A percentile compares a stretch with the other conserved stretches of the same genome.
phyloP scores from a whole-genome alignment of 345 rosid genomes.

The Rubroshorea leprosula region DNA sequence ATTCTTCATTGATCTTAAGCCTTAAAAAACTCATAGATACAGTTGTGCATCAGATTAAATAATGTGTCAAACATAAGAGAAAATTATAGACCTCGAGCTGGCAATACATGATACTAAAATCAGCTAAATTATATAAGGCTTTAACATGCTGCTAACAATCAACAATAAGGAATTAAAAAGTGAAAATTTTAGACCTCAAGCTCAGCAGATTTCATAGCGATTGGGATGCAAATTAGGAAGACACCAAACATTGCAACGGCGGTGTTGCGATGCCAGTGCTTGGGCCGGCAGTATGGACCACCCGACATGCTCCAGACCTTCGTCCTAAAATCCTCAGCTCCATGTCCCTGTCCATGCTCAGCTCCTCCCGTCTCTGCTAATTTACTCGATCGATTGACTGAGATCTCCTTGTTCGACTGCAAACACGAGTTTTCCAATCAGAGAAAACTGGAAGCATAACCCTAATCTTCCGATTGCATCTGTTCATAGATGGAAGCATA shows the following conservation, averaged over 20 bases:
- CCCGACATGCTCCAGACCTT: slow-evolving; percentile 97
- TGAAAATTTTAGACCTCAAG: too few species aligned
- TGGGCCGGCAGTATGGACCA: slow-evolving; percentile 93
- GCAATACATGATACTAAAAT: too few species aligned
- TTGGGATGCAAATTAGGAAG: slow-evolving; percentile 81
- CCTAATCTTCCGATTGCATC: background rate
- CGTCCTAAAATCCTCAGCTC: slow-evolving; percentile 66
- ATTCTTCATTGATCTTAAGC: too few species aligned
- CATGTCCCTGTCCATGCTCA: slow-evolving; percentile 81
- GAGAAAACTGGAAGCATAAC: background rate
- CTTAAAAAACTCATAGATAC: too few species aligned
- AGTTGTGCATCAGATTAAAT: too few species aligned
- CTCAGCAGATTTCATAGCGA: too few species aligned
- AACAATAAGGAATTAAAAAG: too few species aligned
- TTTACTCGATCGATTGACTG: background rate
- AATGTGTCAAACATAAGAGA: too few species aligned
- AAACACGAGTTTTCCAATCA: background rate
- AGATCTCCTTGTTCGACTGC: background rate
- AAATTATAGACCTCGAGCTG: too few species aligned
- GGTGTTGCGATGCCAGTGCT: slow-evolving; percentile 93
- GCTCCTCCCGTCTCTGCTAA: slow-evolving; percentile 44
- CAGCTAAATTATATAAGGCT: too few species aligned
- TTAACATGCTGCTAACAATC: too few species aligned
- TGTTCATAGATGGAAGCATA: background rate
- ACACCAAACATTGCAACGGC: slow-evolving; percentile 89